Evolutionary conservation across 805 yeast species (phyloP).

Genomic region (Priceomyces castillae): DNA sequence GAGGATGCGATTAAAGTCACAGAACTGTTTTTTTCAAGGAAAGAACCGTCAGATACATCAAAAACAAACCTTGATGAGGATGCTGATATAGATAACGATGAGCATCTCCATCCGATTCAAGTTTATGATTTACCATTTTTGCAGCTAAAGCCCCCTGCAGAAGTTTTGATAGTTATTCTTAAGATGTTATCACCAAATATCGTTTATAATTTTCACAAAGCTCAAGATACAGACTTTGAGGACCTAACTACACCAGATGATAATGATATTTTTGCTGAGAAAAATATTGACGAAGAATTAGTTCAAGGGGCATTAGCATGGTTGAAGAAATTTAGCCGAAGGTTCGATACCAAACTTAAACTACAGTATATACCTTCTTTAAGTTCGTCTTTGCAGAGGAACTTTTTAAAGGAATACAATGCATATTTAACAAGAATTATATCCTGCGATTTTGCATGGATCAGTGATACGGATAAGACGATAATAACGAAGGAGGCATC

Average conservation of each 20-base stretch:
- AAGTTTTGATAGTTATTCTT: constrained; percentile 44
- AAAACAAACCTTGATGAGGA: background rate
- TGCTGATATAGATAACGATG: constrained; percentile 8
- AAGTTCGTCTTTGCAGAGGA: constrained; percentile 25
- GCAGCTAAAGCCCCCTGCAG: constrained; percentile 45
- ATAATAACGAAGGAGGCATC: constrained; percentile 56
- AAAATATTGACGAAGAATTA: constrained; percentile 24
- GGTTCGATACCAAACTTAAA: constrained; percentile 21
- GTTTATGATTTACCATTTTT: constrained; percentile 58
- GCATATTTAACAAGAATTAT: constrained; percentile 49
- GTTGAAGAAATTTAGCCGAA: constrained; percentile 38
- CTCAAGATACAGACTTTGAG: background rate
- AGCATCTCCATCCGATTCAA: constrained; percentile 40
- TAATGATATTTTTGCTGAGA: constrained; percentile 30
- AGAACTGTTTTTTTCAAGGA: background rate
- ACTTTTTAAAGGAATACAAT: constrained; percentile 37
- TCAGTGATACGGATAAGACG: constrained; percentile 33
- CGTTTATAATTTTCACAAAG: constrained; percentile 46
- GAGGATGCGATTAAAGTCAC: background rate
- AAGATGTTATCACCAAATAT: constrained; percentile 48
- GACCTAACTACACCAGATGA: constrained; percentile 5
- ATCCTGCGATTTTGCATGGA: constrained; percentile 50
- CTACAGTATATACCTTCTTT: constrained; percentile 25
- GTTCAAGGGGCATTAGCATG: constrained; percentile 39
- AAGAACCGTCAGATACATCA: background rate